Evolutionary conservation across 768 basidiomycete species (phyloP).

Genomic region (Lactarius hengduanensis): DNA sequence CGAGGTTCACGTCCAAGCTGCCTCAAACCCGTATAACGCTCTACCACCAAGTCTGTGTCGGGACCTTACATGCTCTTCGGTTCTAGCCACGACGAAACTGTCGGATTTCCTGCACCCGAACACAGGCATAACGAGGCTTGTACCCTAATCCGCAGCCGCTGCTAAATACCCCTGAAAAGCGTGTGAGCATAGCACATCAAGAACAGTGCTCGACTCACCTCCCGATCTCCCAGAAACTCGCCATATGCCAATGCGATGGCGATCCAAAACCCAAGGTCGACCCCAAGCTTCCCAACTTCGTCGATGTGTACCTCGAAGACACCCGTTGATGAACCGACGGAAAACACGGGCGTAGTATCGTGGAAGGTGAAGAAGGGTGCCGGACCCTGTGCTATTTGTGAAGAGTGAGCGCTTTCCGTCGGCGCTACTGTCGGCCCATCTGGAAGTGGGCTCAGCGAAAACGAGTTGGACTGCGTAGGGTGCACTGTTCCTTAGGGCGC

Average conservation of each 20-base stretch:
- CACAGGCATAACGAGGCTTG: not conserved
- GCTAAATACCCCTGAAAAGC: slow-evolving; percentile 36
- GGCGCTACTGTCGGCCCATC: slow-evolving; percentile 8
- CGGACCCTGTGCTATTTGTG: slow-evolving; percentile 32
- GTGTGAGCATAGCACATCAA: slow-evolving; percentile 1
- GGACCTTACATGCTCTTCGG: not conserved
- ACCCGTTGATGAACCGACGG: slow-evolving; percentile 57
- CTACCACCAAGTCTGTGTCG: not conserved
- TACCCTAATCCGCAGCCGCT: slow-evolving; percentile 33
- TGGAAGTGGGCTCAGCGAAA: slow-evolving; percentile 26
- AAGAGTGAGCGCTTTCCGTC: not conserved
- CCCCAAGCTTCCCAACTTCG: slow-evolving; percentile 58
- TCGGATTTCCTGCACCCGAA: slow-evolving; percentile 1
- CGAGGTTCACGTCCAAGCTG: not conserved
- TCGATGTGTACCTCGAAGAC: slow-evolving; percentile 59
- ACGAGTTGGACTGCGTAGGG: slow-evolving; percentile 26
- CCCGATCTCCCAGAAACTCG: slow-evolving; percentile 74
- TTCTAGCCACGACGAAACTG: not conserved
- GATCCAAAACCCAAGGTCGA: slow-evolving; percentile 78
- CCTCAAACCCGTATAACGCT: not conserved
- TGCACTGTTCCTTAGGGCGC: slow-evolving; percentile 29
- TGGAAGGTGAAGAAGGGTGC: slow-evolving; percentile 62
- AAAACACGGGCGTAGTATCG: slow-evolving; percentile 68
- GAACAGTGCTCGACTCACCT: slow-evolving; percentile 48
- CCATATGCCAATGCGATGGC: slow-evolving; percentile 71